Evolutionary conservation across 2,329 filamentous ascomycete species (phyloP), one percentile per base, ranked within the genome.

Genomic region (Penicillium sp.): DNA sequence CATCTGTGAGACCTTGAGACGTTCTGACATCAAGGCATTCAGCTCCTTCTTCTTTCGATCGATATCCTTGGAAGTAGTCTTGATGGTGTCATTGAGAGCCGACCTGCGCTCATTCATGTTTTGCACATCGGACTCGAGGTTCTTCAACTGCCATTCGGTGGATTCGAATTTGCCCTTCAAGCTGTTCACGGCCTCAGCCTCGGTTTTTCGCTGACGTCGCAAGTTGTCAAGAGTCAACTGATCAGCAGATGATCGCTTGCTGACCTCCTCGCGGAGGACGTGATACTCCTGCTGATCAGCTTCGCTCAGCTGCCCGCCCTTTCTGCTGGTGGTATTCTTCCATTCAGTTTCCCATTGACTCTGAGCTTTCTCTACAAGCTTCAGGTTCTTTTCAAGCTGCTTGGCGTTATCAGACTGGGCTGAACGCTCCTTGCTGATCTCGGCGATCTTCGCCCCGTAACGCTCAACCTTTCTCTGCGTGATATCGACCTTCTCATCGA

Each of bases 251-350:
- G 89, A 87, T 56, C 86, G 87, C 57, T 88, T 84, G 68, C 88
- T 89, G 52, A 95, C 89, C 64, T 96, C 87, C 56, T 88, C 83
- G 52, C 87, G 87, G 41, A 98, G 81, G 38, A 79, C 80, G 64
- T 90, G 89, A 73, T 96, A 96, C 68, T 96, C 89, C 63, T 89
- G 89, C 50, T 92, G 82, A 69, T 98, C 93, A 12, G 82, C 81
- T 49, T 91, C 88, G 57, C 83, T 95, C 42, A 98, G 78, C 58
- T 92, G 87, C 53, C 87, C 88, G 49, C 93, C 93, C 61, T 93
- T 85, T 63, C 91, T 87, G 71, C 89, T 89, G 63, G 93, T 83
- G 23, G 87, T 84, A 62, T 91, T 88, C 55, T 84, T 82, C 81
- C 89, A 95, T 60, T 96, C 87, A 29, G 84, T 82, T 67, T 97